A percentile compares a stretch with the other conserved stretches of the same genome.
Conservation (phyloP, 2,329 filamentous ascomycete species). For the Elsinoe australis region DNA sequence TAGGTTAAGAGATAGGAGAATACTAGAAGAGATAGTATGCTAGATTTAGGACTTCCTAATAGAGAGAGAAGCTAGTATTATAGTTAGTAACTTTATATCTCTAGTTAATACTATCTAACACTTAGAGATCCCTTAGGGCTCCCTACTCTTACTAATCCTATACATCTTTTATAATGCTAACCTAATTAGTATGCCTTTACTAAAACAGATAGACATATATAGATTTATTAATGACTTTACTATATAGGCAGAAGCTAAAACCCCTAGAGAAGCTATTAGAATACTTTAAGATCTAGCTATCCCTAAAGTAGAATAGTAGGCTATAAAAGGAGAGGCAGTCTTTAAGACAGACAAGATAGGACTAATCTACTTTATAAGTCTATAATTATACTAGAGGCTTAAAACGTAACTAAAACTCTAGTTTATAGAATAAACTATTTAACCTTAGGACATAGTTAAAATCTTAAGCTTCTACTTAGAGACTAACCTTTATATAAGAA, state of each 20-base stretch:
- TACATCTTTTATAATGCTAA: slow-evolving; percentile 31
- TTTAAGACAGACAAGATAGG: neutral
- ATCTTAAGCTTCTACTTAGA: neutral
- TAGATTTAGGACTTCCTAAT: no score
- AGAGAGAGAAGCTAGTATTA: no score
- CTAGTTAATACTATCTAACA: neutral
- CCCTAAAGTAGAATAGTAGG: neutral
- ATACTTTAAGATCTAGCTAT: neutral
- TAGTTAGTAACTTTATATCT: neutral
- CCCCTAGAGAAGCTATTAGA: neutral
- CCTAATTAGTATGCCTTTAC: slow-evolving; percentile 19
- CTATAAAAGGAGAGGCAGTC: neutral
- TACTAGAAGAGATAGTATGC: no score
- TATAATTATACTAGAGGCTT: neutral
- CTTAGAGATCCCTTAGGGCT: slow-evolving; percentile 28
- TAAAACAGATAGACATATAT: neutral
- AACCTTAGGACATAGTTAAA: neutral
- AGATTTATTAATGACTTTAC: slow-evolving; percentile 1
- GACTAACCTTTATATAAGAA: neutral
- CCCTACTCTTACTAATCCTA: slow-evolving; percentile 28
- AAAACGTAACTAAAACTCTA: neutral
- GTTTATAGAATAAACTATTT: neutral
- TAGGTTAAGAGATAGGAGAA: no score
- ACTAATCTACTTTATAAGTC: neutral
- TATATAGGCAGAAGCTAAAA: neutral